Conservation (phyloP, 805 yeast species). For the Clavispora vitiphila region DNA sequence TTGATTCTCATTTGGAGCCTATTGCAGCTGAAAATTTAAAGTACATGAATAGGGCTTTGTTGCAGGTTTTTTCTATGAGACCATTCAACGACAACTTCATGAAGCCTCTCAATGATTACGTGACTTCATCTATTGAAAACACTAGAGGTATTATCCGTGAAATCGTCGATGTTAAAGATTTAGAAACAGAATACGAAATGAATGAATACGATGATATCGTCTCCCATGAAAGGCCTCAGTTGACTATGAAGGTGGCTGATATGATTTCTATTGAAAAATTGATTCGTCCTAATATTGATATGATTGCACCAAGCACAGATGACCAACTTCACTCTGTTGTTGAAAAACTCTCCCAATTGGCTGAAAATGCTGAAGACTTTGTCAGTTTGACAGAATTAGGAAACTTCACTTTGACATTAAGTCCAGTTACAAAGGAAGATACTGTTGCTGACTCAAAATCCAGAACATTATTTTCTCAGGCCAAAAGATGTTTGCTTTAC, state of each 20-base stretch:
- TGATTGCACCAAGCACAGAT: slow-evolving; percentile 45
- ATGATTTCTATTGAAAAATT: slow-evolving; percentile 42
- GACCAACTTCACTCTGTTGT: slow-evolving; percentile 49
- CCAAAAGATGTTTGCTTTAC: slow-evolving; percentile 76
- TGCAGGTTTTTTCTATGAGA: slow-evolving; percentile 63
- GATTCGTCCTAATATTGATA: slow-evolving; percentile 37
- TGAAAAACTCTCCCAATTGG: slow-evolving; percentile 36
- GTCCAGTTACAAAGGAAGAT: slow-evolving; percentile 44
- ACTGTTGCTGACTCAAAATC: slow-evolving; percentile 51
- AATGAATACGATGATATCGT: slow-evolving; percentile 65
- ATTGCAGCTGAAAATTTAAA: slow-evolving; percentile 44
- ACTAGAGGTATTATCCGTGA: slow-evolving; percentile 41
- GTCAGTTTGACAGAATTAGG: slow-evolving; percentile 50
- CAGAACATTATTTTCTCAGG: slow-evolving; percentile 62
- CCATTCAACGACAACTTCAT: slow-evolving; percentile 68
- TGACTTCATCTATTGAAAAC: slow-evolving; percentile 46
- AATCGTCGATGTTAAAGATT: slow-evolving; percentile 49
- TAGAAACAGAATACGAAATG: slow-evolving; percentile 58
- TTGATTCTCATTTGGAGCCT: slow-evolving; percentile 13
- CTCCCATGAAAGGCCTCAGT: slow-evolving; percentile 40
- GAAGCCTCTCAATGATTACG: slow-evolving; percentile 75
- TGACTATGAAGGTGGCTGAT: slow-evolving; percentile 42
- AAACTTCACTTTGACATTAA: slow-evolving; percentile 51
- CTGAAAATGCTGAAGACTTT: slow-evolving; percentile 32
- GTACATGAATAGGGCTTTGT: slow-evolving; percentile 52